These are phyloP conservation scores for Fraxinus latifolia DNA, from an alignment of 305 asterid species.

Conservation along the genomic window DNA sequence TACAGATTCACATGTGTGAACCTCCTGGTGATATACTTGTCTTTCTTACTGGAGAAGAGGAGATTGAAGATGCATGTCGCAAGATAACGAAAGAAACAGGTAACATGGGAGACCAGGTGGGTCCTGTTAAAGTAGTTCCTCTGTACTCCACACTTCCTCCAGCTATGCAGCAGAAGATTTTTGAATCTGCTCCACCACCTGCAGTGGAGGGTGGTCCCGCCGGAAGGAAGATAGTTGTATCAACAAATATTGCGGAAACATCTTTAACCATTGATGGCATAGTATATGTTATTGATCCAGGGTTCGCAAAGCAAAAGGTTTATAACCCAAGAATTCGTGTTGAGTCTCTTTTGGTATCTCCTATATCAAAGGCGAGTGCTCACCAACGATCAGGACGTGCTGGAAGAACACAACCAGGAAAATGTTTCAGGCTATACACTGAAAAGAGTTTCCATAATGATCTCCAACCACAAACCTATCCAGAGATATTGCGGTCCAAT, in stretches of 20 bases:
- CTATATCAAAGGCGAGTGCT: constrained; percentile 98
- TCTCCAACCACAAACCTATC: constrained; percentile 90
- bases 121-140: constrained; percentile 87
- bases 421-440: constrained; percentile 91
- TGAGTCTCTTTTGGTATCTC: constrained; percentile 94
- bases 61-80: constrained; percentile 94
- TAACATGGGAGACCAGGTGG: constrained; percentile 84
- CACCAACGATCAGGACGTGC: constrained; percentile 99
- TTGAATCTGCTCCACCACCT: constrained; percentile 94
- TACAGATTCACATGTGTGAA: constrained; percentile 82
- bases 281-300: constrained; percentile 94
- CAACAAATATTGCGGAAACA: constrained; percentile 95
- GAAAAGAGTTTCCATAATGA: constrained; percentile 83
- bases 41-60: constrained; percentile 97
- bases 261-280: constrained; percentile 97
- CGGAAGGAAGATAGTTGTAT: constrained; percentile 94
- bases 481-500: constrained; percentile 86
- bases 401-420: constrained; percentile 97
- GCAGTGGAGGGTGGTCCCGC: constrained; percentile 79
- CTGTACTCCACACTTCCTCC: constrained; percentile 95
- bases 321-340: constrained; percentile 90
- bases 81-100: constrained; percentile 71
- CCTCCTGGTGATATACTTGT: constrained; percentile 93
- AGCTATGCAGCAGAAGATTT: constrained; percentile 95
- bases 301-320: constrained; percentile 86